Evolutionary conservation across 2,329 filamentous ascomycete genomes (phyloP), one percentile per base, ranked within the genome.

Genomic region (Epichloe hybrida): DNA sequence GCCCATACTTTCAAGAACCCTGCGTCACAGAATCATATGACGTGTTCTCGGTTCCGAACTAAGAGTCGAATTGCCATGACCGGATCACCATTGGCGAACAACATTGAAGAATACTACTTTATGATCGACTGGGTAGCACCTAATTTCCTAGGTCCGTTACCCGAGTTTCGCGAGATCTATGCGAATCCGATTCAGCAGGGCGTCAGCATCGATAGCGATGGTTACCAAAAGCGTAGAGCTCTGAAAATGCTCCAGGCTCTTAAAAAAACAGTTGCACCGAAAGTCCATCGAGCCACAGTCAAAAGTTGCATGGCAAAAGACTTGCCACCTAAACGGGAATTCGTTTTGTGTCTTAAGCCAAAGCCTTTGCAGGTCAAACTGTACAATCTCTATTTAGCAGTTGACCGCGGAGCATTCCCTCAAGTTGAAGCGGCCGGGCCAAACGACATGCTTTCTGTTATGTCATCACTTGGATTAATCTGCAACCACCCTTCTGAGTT

Each of bases 111-210:
- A 59, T 95, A 95, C 61, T 88, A 83, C 61, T 71, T 81, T n/a
- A 87, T 95, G 79, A 84, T 95, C 52, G 78, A 90, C 55, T 95
- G 88, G 88, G 81, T 93, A 48, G 83, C 87, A 1, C 86, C 86
- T 0, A 80, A 79, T 23, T 95, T 87, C 62, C 72, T 95, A 3
- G 88, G 88, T 0, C 73, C 77, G 3, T 66, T 74, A 9, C 59
- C 66, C 0, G 83, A 90, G 59, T 96, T 96, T 63, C 75, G 72
- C 20, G 63, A 72, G 0, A 76, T 81, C n/a, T 95, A 84, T 61
- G 76, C 80, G 5, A 74, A 73, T 3, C 86, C 87, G 0, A 95
- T 96, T 55, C 73, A 83, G 50, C 69, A 76, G 11, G 90, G 90
- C 1, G 72, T 90, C 1, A 84, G 78, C 52, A 61, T 66, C 1